Evolutionary conservation across 352 stramenopile species (phyloP), one percentile per base, ranked within the genome.

Genomic region (Phytophthora constricta): DNA sequence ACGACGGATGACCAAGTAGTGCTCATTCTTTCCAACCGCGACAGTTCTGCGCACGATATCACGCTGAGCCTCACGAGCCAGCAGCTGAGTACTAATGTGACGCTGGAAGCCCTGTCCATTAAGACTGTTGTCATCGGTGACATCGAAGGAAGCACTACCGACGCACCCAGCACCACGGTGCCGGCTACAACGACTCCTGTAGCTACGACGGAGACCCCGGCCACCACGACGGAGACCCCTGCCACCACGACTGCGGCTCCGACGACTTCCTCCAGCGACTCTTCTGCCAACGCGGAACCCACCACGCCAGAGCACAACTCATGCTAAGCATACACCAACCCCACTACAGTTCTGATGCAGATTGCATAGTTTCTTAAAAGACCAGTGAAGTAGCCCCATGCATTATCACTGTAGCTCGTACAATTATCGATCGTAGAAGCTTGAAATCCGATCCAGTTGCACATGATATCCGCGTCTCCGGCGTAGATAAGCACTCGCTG

Each of bases 121-220:
- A 79, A 86, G 65, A 84, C 72, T 14, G 72, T 86, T 57, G 62
- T 86, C n/a, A 55, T 85, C 27, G 74, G 77, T 26, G 68, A 80
- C 45, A 34, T 64, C 17, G 34, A 13, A 22, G 52, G 51, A 25
- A 72, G 51, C 65, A 72, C 43, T 26, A 42, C 51, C 1, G 43
- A 39, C 26, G 54, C 31, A 34, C 45, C 45, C 11, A 52, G 45
- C 45, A 33, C 45, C 25, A 52, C 45, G 45, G 42, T 26, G 17
- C 42, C 42, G 11, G 20, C n/a, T 48, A 48, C 17, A 5, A 26
- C 42, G 3, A 48, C 42, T 25, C 42, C 17, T 13, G 42, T 27
- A 20, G 42, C 57, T 63, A 51, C n/a, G 34, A 72, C 52, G 2
- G 65, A 65, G 27, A 49, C 17, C 3, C 63, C 56, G 2, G 60